A percentile compares a stretch with the other conserved stretches of the same genome.
These are phyloP conservation scores for Calvatia gigantea DNA, from an alignment of 768 basidiomycete genomes.

Conservation along the genomic window DNA sequence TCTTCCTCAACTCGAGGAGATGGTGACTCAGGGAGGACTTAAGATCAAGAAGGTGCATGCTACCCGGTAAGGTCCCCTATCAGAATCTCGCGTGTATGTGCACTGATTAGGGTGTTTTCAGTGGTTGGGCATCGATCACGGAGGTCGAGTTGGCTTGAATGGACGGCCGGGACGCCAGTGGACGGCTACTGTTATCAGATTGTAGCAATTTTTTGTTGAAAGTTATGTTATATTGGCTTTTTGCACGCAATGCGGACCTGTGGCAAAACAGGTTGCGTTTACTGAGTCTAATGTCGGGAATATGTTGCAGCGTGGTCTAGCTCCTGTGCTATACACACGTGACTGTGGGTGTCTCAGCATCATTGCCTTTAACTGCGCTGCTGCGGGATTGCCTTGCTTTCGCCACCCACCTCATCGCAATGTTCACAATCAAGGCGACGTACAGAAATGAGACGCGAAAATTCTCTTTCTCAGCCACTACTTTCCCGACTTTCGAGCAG, in stretches of 20 bases:
- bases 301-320: too few relatives aligned
- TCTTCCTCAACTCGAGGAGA: slow-evolving; percentile 31
- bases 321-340: neutral
- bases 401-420: slow-evolving; percentile 28
- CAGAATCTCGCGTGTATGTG: neutral
- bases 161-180: neutral
- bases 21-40: slow-evolving; percentile 32
- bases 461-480: slow-evolving; percentile 49
- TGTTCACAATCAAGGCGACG: slow-evolving; percentile 81
- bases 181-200: neutral
- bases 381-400: slow-evolving; percentile 14
- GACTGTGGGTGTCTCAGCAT: slow-evolving; percentile 8
- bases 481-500: slow-evolving; percentile 62
- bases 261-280: too few relatives aligned
- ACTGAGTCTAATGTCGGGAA: too few relatives aligned
- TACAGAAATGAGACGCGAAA: slow-evolving; percentile 69
- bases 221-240: too few relatives aligned
- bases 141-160: slow-evolving; percentile 28
- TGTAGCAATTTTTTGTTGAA: neutral
- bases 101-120: slow-evolving; percentile 14
- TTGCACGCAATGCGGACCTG: too few relatives aligned
- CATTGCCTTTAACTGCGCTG: neutral
- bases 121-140: slow-evolving; percentile 36
- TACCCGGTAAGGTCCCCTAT: slow-evolving; percentile 33
- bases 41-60: slow-evolving; percentile 35